Base-by-base conservation (phyloP, 805 yeast genomes). In the Ogataea naganishii region DNA sequence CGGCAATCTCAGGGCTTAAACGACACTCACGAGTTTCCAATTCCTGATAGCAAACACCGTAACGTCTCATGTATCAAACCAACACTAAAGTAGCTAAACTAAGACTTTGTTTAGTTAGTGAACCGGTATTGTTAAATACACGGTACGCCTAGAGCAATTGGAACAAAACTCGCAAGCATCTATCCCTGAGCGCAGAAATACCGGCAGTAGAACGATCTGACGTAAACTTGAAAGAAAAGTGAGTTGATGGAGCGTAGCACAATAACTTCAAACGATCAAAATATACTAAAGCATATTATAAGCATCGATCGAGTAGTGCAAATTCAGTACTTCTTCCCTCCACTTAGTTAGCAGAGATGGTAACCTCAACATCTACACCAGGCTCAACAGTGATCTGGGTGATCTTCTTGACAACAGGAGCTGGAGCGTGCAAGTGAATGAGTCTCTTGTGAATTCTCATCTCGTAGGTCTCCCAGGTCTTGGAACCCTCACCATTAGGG, bases 401-500 rank as follows among this genome's bases (percentile, higher is more conserved):
- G 72, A 89, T 85, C 71, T 80, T 82, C 82, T 82, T 86, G 68
- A 89, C 95, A 50, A 77, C 66, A 46, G 74, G 70, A 60, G 95
- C 84, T 68, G 96, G 95, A 49, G 97, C 95, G 71, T 83, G 89
- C 67, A 92, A 78, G 74, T 88, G 96, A 61, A 92, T 85, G 69
- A 85, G 81, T 74, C 99, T 88, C 94, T 92, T 92, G 95, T 92
- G 98, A 78, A 92, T 86, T 82, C 96, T 89, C 95, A 92, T 82
- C 78, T 92, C 98, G 70, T 79, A 92, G 58, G 94, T 74, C 66
- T 92, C 99, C 96, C 96, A 92, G 59, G 99, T 92, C 89, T 92
- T 92, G 56, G 98, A 92, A 92, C 99, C 99, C 77, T 92, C 96
- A 92, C 99, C 99, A 70, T 94, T 94, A 62, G 99, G 99, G 63